These are phyloP conservation scores for Coniella vitis DNA, from an alignment of 2,329 filamentous ascomycete genomes.

Conservation along the genomic window DNA sequence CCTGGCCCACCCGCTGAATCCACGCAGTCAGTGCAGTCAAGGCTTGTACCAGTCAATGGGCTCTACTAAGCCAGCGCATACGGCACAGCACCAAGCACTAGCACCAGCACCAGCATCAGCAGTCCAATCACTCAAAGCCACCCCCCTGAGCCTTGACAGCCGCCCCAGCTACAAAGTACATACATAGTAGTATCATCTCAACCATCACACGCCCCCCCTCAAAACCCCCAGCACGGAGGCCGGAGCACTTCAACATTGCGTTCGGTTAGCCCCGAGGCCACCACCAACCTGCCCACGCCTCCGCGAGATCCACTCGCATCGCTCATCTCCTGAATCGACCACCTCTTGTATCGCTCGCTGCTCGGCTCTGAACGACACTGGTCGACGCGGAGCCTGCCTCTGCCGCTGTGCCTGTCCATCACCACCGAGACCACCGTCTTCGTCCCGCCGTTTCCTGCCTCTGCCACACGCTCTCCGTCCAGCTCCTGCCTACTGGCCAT, in stretches of 20 bases:
- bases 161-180: no score
- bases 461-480: neutral
- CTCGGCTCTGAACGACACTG: neutral
- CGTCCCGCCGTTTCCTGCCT: no score
- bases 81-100: no score
- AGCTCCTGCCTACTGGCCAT: neutral
- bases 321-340: constrained; percentile 15
- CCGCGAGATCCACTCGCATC: constrained; percentile 15
- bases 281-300: constrained; percentile 13
- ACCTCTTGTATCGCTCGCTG: constrained; percentile 2
- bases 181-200: constrained; percentile 1
- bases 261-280: constrained; percentile 11
- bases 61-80: no score
- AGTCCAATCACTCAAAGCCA: no score
- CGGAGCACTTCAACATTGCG: constrained; percentile 4
- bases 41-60: no score
- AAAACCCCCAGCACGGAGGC: neutral
- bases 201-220: constrained; percentile 4
- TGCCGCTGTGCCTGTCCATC: no score
- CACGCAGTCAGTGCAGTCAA: no score
- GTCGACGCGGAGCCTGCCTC: neutral
- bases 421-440: neutral
- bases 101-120: no score
- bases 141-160: no score
- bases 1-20: no score